Evolutionary conservation across 2,329 filamentous ascomycete species (phyloP), one percentile per base, ranked within the genome.

Genomic region (Fusarium tupiense): DNA sequence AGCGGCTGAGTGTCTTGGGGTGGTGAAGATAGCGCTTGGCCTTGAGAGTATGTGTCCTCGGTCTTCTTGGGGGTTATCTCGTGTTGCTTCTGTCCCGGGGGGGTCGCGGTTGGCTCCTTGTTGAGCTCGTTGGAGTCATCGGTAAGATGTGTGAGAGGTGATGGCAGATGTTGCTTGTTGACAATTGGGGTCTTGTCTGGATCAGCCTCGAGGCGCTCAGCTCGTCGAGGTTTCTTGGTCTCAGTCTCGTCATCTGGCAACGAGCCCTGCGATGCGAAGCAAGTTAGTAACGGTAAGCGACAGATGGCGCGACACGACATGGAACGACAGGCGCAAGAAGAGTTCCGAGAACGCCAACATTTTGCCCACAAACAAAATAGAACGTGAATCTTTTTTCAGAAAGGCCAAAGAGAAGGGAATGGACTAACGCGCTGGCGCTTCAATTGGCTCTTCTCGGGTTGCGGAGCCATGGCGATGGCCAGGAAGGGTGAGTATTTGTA

Each of bases 171-270:
- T 61, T 90, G 87, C 78, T 90, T 89, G 76, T 89, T 86, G 76
- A 86, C 86, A 76, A 92, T 81, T 66, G 91, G 90, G 14, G 91
- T 91, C 78, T 90, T 89, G 67, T 85, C 81, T 64, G 83, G 81
- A 64, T 86, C 86, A 75, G 90, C 89, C 40, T 89, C 91, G 69
- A 94, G 85, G 71, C 94, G 91, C 75, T 93, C 87, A 50, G 94
- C 95, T 66, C 94, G 91, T 72, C 96, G 92, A 68, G 93, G 91
- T 83, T 97, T 97, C 88, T 98, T 98, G 72, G 88, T 85, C 71
- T 95, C 92, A 72, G 88, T 86, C 72, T 87, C 85, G 76, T 89
- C 87, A 63, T 92, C 90, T 76, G 90, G 91, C 59, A 89, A 86
- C 47, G 92, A 94, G 76, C 86, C 88, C 93, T 95, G 69, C 65